phyloP scores from a whole-genome alignment of 2,329 filamentous ascomycete species.

The Epichloe festucae region DNA sequence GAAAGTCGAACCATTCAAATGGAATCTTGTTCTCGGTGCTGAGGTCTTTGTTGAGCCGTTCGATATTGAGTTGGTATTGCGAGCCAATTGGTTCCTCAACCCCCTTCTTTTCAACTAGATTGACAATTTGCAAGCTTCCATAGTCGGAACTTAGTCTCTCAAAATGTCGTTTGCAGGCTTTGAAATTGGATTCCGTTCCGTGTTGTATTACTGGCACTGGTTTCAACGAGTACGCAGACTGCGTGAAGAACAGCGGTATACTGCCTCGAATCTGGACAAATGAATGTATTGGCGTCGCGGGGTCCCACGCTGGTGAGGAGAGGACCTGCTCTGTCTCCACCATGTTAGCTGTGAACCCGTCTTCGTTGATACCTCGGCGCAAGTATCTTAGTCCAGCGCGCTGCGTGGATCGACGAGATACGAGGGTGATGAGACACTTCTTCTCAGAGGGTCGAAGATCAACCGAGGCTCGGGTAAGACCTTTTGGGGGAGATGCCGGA shows the following conservation, averaged over 20 bases:
- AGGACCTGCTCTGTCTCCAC: constrained; percentile 95
- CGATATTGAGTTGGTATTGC: constrained; percentile 57
- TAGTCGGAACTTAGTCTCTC: constrained; percentile 55
- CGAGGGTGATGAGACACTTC: constrained; percentile 68
- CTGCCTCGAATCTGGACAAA: constrained; percentile 83
- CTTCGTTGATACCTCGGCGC: constrained; percentile 78
- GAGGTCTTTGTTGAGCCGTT: constrained; percentile 51
- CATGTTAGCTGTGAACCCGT: constrained; percentile 75
- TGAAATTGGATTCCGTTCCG: constrained; percentile 63
- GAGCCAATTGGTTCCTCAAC: constrained; percentile 69
- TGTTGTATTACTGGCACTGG: constrained; percentile 74
- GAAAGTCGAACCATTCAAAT: constrained; percentile 98
- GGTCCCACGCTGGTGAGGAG: constrained; percentile 54
- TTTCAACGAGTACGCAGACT: constrained; percentile 87
- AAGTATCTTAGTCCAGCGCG: constrained; percentile 83
- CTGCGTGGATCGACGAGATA: constrained; percentile 79
- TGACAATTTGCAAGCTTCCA: constrained; percentile 64
- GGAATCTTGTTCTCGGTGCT: constrained; percentile 26
- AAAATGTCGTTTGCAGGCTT: constrained; percentile 72
- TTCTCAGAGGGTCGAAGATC: constrained; percentile 36
- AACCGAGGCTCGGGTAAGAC: constrained; percentile 17
- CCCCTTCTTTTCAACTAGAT: constrained; percentile 83
- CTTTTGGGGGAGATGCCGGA: constrained; percentile 13
- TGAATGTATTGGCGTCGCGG: constrained; percentile 54
- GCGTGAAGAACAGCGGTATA: constrained; percentile 89